phyloP scores from a whole-genome alignment of 1,139 yeast genomes.

The Sugiyamaella japonica region DNA sequence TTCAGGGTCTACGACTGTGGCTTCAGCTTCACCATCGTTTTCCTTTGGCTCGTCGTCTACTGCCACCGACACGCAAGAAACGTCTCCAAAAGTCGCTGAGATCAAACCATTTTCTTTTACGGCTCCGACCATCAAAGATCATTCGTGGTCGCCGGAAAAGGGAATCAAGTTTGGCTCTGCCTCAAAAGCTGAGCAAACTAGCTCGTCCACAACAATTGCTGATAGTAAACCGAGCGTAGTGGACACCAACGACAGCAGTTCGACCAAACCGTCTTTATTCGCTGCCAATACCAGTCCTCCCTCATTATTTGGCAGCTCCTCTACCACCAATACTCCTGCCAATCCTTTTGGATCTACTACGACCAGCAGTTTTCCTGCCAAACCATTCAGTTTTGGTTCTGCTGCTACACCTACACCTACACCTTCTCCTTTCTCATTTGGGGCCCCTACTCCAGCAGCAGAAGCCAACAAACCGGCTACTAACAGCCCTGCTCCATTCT shows the following conservation, averaged over 20 bases:
- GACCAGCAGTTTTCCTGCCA: conserved; percentile 19
- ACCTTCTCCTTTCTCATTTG: conserved; percentile 30
- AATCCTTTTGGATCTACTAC: conserved; percentile 41
- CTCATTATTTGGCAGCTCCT: background rate
- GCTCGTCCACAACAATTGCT: conserved; percentile 21
- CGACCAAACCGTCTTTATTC: conserved; percentile 2
- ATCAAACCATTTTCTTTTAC: conserved; percentile 15
- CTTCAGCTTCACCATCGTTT: conserved; percentile 25
- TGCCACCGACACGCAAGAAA: conserved; percentile 14
- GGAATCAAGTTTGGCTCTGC: conserved; percentile 39
- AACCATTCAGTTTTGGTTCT: conserved; percentile 41
- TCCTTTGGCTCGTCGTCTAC: conserved; percentile 35
- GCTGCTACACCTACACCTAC: background rate
- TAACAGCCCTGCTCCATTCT: conserved; percentile 19
- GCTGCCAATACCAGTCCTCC: background rate
- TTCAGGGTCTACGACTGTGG: conserved; percentile 14
- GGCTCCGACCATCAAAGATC: conserved; percentile 20
- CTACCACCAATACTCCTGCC: conserved; percentile 5
- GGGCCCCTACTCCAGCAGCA: conserved; percentile 20
- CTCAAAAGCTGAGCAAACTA: conserved; percentile 17
- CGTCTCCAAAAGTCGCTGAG: background rate
- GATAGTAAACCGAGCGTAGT: conserved; percentile 1
- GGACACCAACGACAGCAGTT: background rate
- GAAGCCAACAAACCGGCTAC: background rate
- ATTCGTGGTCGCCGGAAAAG: conserved; percentile 41